Evolutionary conservation across 192 early-diverging fungal genomes (phyloP), one percentile per base, ranked within the genome.

Genomic region (Backusella macrospora): DNA sequence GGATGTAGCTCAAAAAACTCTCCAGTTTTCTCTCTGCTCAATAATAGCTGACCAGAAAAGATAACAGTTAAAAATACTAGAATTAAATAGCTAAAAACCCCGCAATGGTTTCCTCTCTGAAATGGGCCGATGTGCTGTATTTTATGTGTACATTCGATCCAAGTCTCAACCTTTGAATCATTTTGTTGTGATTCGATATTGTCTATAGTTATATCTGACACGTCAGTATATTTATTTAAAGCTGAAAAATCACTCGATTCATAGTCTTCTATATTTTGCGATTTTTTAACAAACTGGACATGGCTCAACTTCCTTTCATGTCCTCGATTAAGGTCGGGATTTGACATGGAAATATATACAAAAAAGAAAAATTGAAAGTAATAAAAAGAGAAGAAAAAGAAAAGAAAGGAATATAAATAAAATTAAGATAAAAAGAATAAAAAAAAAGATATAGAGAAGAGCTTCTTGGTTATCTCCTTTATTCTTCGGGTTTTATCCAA

Each of bases 1-100:
- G 67, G 67, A 0, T 68, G 23, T 34, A 68, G 21, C 26, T 68
- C 67, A 68, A 68, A 68, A 26, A 47, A 45, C 67, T 68, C 67
- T 21, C 67, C 67, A 13, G 67, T 46, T 5, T 18, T 23, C 26
- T 68, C 42, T 68, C 26, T 45, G 34, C 67, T 68, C 4, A 68
- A 21, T 34, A 68, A 34, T n/a, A 68, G 14, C 26, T 68, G 42
- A 12, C 67, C 67, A 23, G 45, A 47, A 26, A 68, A 68, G 14
- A 68, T 45, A 6, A 68, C 14, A 6, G 42, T 9, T 7, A 23
- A 15, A 29, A 68, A 29, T n/a, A n/a, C 45, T 7, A 45, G 9
- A 26, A 26, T 47, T 14, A 68, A 15, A 23, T 68, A 68, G 7
- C 42, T 68, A n/a, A 68, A 68, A 15, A 68, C 26, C 1, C 21